Base-by-base conservation (phyloP, 352 stramenopile species). In the Phytophthora quininea region DNA sequence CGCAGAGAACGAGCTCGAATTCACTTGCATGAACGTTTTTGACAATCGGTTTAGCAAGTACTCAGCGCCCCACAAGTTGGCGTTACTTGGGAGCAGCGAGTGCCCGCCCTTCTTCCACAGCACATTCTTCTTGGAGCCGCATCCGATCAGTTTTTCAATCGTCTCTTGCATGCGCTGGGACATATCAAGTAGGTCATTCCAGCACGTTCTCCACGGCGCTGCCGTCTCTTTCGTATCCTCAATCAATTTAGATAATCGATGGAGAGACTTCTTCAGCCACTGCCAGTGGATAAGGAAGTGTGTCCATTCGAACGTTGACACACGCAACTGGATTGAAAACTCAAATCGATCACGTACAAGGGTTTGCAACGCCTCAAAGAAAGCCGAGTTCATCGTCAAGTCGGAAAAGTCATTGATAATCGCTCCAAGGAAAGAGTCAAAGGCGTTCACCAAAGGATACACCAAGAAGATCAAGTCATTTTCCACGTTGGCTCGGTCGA, bases 101-200 rank as follows among this genome's bases (percentile, higher is more conserved):
- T 98, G 91, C 1, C 93, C 92, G 54, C 94, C 94, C 54, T 84
- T 89, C 64, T 99, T 99, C 93, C 95, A 98, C 12, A 99, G 73
- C 19, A 89, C 82, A 61, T 97, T 84, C 58, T 93, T 96, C 49
- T 76, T 76, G 3, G 80, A 69, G 2, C 67, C 56, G 30, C 84
- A 90, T 2, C 88, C 88, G 19, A 96, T 91, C 9, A 86, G 64
- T 47, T 81, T 82, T 30, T 84, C 72, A 46, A 96, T 93, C 29
- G 79, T 86, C 14, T 82, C 77, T 50, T 93, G 69, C 54, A 95
- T 82, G 14, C 88, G 83, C 30, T 95, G 77, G 0, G 66, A 63
- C 86, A 95, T 94, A 53, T 94, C 84, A 11, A 81, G 53, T 31
- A 94, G 70, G 7, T 75, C 56, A 8, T 78, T 63, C 81, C 81